These are phyloP conservation scores for Boletus sp. DNA, from an alignment of 1,284 basidiomycete species.

Conservation along the genomic window DNA sequence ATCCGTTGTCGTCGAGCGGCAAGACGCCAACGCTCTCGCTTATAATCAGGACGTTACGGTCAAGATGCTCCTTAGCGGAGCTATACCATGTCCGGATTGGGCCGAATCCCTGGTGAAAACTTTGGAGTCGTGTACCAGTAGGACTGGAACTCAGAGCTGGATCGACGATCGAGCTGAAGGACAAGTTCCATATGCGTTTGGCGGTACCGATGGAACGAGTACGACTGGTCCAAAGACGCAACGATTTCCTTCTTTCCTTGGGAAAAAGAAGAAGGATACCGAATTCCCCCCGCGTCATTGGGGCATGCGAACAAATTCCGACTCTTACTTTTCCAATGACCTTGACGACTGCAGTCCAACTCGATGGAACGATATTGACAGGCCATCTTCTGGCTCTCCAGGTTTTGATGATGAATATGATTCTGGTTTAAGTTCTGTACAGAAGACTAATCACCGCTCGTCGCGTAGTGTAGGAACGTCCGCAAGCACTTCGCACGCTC, in stretches of 20 bases:
- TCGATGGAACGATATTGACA: slow-evolving; percentile 13
- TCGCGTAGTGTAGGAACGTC: slow-evolving; percentile 21
- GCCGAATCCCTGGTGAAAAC: slow-evolving; percentile 70
- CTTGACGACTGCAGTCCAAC: slow-evolving; percentile 21
- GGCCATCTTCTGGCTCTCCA: slow-evolving; percentile 11
- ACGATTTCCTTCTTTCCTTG: slow-evolving; percentile 39
- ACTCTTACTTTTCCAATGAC: slow-evolving; percentile 53
- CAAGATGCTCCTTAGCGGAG: slow-evolving; percentile 78
- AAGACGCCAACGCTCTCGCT: slow-evolving; percentile 85
- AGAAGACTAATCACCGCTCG: slow-evolving; percentile 24
- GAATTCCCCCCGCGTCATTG: slow-evolving; percentile 66
- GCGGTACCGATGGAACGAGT: slow-evolving; percentile 32
- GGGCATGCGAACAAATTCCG: slow-evolving; percentile 49
- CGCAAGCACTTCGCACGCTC: slow-evolving; percentile 10
- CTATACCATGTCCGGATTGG: slow-evolving; percentile 75
- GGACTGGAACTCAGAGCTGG: slow-evolving; percentile 70
- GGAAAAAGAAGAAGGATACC: slow-evolving; percentile 49
- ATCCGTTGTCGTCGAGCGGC: slow-evolving; percentile 90
- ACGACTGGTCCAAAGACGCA: slow-evolving; percentile 41
- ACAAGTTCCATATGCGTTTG: slow-evolving; percentile 56
- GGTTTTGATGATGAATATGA: slow-evolving; percentile 31
- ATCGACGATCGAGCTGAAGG: slow-evolving; percentile 49
- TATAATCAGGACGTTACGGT: slow-evolving; percentile 75
- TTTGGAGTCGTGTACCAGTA: slow-evolving; percentile 69
- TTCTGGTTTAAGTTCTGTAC: slow-evolving; percentile 36